Base-by-base conservation (phyloP, 768 basidiomycete genomes). In the Tulasnella calospora region DNA sequence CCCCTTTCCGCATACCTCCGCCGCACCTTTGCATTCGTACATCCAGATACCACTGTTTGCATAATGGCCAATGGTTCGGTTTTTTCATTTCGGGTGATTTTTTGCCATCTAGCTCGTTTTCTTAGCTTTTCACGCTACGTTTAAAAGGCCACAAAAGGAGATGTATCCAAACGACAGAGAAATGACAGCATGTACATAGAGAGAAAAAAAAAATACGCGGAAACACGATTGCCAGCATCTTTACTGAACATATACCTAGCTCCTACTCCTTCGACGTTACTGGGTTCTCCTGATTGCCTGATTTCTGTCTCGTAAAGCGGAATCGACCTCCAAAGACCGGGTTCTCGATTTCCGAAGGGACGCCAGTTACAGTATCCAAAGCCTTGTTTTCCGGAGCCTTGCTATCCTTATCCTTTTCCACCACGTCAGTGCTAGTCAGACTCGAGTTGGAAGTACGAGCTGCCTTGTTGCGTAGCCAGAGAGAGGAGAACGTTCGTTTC, bases 401-500 rank as follows among this genome's bases (percentile, higher is more conserved):
- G 44, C 82, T 82, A 40, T 81, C 82, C 67, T 57, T 78, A 41
- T 78, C 79, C 85, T 86, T 89, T 78, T 88, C 85, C 78, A 83
- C 84, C 74, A 82, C 81, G 74, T 83, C 82, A 75, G 83, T 84
- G 44, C 44, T 17, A 27, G 17, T 38, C 46, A 76, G 13, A 36
- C 55, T 76, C 30, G 75, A 38, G 41, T 51, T 55, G 21, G 75
- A 55, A 35, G 27, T 21, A 10, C 51, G 36, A 21, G 75, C 47
- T 19, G 75, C 47, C 75, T 76, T 76, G 55, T 76, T 76, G 23
- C 75, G 47, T 6, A 61, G 57, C 75, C 75, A 76, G 10, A 76
- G 35, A 15, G 75, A 76, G 19, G 75, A 76, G 38, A 76, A 61
- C 27, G 75, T 38, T 30, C 75, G 75, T 61, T 76, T 76, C 75